A percentile compares a stretch with the other conserved stretches of the same genome.
These are phyloP conservation scores for Tulasnella sp. DNA, from an alignment of 768 basidiomycete species.

Conservation along the genomic window DNA sequence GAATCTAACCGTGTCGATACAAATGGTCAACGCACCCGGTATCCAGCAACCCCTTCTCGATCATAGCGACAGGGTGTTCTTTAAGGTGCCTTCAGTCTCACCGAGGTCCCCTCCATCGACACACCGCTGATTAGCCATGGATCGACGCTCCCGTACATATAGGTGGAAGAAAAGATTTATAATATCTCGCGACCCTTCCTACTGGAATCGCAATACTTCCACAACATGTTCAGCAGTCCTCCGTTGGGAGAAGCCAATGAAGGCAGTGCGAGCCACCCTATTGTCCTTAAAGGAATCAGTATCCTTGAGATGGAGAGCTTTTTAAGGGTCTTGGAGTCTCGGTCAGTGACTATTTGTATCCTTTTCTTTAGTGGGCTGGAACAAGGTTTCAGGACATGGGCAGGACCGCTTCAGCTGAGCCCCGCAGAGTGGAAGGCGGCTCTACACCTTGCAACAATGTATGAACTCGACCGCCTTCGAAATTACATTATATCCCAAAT, in stretches of 20 bases:
- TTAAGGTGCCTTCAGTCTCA: no score
- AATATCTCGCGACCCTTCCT: no score
- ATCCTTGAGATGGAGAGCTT: slow-evolving; percentile 3
- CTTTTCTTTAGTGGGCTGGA: not conserved
- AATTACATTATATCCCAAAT: slow-evolving; percentile 6
- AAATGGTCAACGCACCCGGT: no score
- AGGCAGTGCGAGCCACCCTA: not conserved
- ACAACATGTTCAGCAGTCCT: not conserved
- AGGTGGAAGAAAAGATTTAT: no score
- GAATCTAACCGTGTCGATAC: no score
- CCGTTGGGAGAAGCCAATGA: not conserved
- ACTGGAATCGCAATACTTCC: no score
- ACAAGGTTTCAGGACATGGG: not conserved
- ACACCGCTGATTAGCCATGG: no score
- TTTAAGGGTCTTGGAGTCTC: not conserved
- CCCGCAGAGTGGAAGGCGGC: not conserved
- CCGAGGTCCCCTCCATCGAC: no score
- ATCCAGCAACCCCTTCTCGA: no score
- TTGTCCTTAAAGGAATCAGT: not conserved
- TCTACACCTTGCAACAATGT: slow-evolving; percentile 9
- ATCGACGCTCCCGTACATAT: no score
- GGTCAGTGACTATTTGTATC: not conserved
- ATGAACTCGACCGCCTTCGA: not conserved
- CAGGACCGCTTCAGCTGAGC: not conserved
- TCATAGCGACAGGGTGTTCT: no score